Evolutionary conservation across 495 filamentous ascomycete genomes (phyloP).

Genomic region (Aspergillus bridgeri): DNA sequence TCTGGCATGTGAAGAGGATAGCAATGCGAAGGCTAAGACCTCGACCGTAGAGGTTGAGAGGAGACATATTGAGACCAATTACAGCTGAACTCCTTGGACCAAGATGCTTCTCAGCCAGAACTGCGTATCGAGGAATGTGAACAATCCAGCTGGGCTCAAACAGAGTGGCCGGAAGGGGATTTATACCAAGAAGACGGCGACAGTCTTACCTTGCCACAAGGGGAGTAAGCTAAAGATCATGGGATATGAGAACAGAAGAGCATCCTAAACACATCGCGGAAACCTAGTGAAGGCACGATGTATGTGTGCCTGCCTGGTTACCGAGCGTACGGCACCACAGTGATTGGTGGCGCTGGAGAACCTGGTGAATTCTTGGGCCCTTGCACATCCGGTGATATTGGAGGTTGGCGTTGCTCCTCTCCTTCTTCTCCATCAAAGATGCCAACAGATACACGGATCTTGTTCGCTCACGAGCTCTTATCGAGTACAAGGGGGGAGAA

Average conservation of each 20-base stretch:
- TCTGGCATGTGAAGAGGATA: conserved; percentile 36
- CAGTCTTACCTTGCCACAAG: not conserved
- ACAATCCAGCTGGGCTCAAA: not conserved
- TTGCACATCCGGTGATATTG: not conserved
- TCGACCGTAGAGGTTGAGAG: conserved; percentile 32
- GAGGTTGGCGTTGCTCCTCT: not conserved
- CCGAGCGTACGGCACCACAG: not conserved
- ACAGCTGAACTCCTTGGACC: not conserved
- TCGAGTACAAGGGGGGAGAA: not conserved
- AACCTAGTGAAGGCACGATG: not conserved
- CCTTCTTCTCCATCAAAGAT: too few relatives aligned
- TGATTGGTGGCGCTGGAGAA: not conserved
- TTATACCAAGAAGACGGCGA: not conserved
- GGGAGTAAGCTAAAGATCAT: not conserved
- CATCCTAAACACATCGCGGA: not conserved
- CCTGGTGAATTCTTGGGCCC: not conserved
- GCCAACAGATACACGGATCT: not conserved
- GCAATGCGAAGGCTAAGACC: conserved; percentile 33
- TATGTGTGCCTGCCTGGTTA: not conserved
- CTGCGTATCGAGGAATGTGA: not conserved
- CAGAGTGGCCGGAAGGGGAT: not conserved
- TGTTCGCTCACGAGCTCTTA: not conserved
- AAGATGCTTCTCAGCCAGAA: not conserved
- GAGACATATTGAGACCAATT: conserved; percentile 18
- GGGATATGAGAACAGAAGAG: not conserved